Evolutionary conservation across 345 rosid genomes (phyloP).

Genomic region (Passiflora organensis): DNA sequence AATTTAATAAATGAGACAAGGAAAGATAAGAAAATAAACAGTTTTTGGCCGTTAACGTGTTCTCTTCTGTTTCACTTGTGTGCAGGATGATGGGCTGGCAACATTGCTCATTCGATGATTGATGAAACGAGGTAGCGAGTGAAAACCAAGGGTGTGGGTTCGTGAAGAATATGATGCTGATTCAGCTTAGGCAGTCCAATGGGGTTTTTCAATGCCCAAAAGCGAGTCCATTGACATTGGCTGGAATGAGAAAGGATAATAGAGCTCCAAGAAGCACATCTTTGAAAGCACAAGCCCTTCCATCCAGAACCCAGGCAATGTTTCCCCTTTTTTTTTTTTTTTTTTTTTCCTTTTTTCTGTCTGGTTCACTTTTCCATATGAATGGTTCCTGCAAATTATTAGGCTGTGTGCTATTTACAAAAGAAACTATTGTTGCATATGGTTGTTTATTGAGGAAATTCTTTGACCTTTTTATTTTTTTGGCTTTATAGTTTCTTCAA

Average conservation of each 20-base stretch:
- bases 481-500: no score
- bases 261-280: constrained; percentile 26
- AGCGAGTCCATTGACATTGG: constrained; percentile 4
- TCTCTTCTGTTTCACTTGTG: constrained; percentile 35
- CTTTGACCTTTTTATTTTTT: no score
- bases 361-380: not conserved
- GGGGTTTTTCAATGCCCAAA: constrained; percentile 21
- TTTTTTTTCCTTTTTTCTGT: not conserved
- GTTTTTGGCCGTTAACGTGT: constrained; percentile 35
- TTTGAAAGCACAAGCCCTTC: constrained; percentile 50
- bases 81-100: not conserved
- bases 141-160: not conserved
- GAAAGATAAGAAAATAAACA: not conserved
- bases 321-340: not conserved
- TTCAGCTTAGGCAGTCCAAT: constrained; percentile 39
- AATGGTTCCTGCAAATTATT: no score
- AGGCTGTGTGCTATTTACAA: no score
- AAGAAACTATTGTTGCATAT: no score
- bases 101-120: constrained; percentile 3
- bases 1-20: not conserved
- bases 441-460: no score
- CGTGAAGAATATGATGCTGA: constrained; percentile 32
- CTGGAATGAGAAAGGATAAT: constrained; percentile 17
- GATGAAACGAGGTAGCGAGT: not conserved
- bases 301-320: constrained; percentile 71